These are phyloP conservation scores for Herpetospermum pedunculosum DNA, from an alignment of 306 rosid genomes.

Conservation along the genomic window DNA sequence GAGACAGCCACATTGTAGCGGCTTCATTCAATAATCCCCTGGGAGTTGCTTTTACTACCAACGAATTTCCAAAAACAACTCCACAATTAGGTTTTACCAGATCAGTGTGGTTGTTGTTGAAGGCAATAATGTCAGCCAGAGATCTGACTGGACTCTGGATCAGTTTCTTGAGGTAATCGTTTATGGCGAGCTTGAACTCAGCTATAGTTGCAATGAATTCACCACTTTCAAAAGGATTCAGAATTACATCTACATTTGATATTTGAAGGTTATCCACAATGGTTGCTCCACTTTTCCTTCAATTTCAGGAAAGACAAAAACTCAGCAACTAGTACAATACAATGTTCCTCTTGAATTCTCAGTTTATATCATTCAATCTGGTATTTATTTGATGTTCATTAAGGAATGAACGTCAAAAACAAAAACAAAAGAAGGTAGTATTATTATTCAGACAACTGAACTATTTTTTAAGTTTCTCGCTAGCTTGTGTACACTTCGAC, in stretches of 20 bases:
- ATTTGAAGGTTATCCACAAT: slow-evolving; percentile 53
- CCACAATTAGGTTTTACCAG: background rate
- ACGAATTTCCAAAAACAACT: too few relatives aligned
- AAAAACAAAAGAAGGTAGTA: too few relatives aligned
- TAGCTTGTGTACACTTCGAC: too few relatives aligned
- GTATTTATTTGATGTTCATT: too few relatives aligned
- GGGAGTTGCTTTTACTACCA: too few relatives aligned
- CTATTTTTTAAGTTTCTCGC: too few relatives aligned
- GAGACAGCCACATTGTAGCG: too few relatives aligned
- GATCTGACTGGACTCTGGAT: slow-evolving; percentile 38
- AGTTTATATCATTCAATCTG: too few relatives aligned
- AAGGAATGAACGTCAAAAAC: too few relatives aligned
- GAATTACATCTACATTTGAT: slow-evolving; percentile 20
- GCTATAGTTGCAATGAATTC: slow-evolving; percentile 18
- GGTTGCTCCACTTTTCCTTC: slow-evolving; percentile 51
- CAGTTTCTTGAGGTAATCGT: slow-evolving; percentile 31
- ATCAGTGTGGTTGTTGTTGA: slow-evolving; percentile 32
- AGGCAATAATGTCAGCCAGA: slow-evolving; percentile 38
- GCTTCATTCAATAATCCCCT: background rate
- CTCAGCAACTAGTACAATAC: background rate
- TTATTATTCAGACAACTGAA: too few relatives aligned
- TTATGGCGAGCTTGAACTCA: slow-evolving; percentile 40
- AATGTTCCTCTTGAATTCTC: too few relatives aligned
- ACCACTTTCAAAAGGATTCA: slow-evolving; percentile 22
- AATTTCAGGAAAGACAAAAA: background rate